phyloP scores from a whole-genome alignment of 2,329 filamentous ascomycete species.

The Epichloe baconii region DNA sequence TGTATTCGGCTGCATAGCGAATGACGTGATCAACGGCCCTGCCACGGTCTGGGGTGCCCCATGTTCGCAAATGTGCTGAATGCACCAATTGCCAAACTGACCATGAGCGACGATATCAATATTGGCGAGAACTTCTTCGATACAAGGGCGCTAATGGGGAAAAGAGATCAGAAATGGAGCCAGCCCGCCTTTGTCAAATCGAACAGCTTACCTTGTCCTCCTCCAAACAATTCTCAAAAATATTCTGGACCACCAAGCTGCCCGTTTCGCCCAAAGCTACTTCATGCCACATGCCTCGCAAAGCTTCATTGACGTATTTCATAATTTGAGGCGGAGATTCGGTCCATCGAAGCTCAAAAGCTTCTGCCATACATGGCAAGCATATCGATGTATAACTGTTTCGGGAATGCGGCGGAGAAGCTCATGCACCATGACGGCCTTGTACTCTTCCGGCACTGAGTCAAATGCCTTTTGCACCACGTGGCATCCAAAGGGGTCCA shows the following conservation, averaged over 20 bases:
- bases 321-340: conserved; percentile 94
- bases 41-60: conserved; percentile 83
- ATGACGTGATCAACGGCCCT: conserved; percentile 93
- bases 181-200: background rate
- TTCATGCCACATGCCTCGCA: conserved; percentile 97
- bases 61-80: conserved; percentile 97
- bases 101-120: conserved; percentile 95
- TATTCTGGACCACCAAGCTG: conserved; percentile 96
- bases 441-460: conserved; percentile 93
- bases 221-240: conserved; percentile 97
- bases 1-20: conserved; percentile 86
- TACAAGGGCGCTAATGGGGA: conserved; percentile 70
- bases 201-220: conserved; percentile 69
- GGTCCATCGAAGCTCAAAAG: conserved; percentile 91
- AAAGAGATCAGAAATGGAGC: background rate
- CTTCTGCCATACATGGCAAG: conserved; percentile 99
- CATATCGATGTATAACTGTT: conserved; percentile 96
- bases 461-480: conserved; percentile 98
- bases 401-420: conserved; percentile 89
- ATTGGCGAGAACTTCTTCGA: conserved; percentile 88
- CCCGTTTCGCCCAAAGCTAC: conserved; percentile 95
- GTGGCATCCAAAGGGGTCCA: conserved; percentile 98
- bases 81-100: conserved; percentile 99
- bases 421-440: conserved; percentile 97
- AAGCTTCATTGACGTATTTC: conserved; percentile 92